These are phyloP conservation scores for Neofusicoccum cordaticola DNA, from an alignment of 2,329 filamentous ascomycete genomes.

Conservation along the genomic window DNA sequence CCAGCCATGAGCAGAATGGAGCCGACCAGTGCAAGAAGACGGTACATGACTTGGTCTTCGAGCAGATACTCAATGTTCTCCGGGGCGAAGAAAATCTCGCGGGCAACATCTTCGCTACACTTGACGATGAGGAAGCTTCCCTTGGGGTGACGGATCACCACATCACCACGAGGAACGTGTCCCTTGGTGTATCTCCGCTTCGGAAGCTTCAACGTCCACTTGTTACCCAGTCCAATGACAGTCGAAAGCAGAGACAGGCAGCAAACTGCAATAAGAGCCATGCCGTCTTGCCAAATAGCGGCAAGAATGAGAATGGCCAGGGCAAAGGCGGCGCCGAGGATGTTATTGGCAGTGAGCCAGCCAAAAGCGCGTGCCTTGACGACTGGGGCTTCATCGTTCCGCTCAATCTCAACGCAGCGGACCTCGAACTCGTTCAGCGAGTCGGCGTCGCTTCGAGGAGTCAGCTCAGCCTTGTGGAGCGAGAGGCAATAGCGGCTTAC, in stretches of 20 bases:
- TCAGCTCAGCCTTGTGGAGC: constrained; percentile 9
- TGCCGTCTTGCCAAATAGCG: constrained; percentile 47
- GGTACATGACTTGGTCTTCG: constrained; percentile 40
- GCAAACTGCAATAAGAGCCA: constrained; percentile 49
- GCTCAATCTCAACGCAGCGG: constrained; percentile 39
- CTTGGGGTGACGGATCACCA: constrained; percentile 52
- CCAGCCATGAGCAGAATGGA: constrained; percentile 54
- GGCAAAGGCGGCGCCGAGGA: constrained; percentile 46
- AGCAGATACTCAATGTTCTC: constrained; percentile 49
- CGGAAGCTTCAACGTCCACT: constrained; percentile 47
- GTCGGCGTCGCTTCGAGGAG: constrained; percentile 30
- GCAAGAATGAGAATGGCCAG: constrained; percentile 44
- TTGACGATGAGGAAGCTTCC: constrained; percentile 50
- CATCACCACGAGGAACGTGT: constrained; percentile 41
- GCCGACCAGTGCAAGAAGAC: constrained; percentile 48
- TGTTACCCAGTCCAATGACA: constrained; percentile 49
- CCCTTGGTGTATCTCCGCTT: constrained; percentile 31
- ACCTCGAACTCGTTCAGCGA: constrained; percentile 39
- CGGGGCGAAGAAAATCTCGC: constrained; percentile 52
- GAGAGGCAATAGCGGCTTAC: constrained; percentile 26
- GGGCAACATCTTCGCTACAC: constrained; percentile 49
- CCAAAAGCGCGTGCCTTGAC: constrained; percentile 47
- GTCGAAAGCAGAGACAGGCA: constrained; percentile 50
- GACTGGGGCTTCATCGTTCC: constrained; percentile 26
- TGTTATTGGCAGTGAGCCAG: constrained; percentile 44